Evolutionary conservation across 495 filamentous ascomycete genomes (phyloP).

Genomic region (Aspergillus affinis): DNA sequence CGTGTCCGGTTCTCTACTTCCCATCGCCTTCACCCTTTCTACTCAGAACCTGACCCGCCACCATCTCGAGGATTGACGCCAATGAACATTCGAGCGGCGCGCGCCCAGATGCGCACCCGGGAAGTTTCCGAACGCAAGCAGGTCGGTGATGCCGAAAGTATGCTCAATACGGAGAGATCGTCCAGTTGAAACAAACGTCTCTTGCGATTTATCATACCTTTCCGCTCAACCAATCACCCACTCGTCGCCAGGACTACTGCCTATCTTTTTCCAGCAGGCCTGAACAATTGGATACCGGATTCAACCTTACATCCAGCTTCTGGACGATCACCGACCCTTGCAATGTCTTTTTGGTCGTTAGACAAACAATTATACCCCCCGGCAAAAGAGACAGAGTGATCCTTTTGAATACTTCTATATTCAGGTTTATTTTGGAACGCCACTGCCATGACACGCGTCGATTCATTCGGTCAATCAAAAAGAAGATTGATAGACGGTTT

Average conservation of each 20-base stretch:
- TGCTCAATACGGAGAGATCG: constrained; percentile 38
- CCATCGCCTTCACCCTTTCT: constrained; percentile 46
- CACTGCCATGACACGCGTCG: neutral
- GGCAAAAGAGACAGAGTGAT: neutral
- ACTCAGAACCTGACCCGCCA: constrained; percentile 36
- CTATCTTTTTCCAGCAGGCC: neutral
- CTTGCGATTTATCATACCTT: neutral
- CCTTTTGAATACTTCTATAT: neutral
- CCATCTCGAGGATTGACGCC: constrained; percentile 85
- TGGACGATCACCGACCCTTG: neutral
- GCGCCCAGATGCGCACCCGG: constrained; percentile 51
- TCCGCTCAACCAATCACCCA: neutral
- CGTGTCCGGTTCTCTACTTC: constrained; percentile 47
- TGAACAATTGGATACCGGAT: neutral
- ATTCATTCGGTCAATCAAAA: neutral
- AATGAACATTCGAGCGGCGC: constrained; percentile 58
- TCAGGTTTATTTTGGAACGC: neutral
- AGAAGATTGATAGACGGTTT: neutral
- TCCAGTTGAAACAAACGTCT: constrained; percentile 23
- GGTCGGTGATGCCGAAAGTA: constrained; percentile 77
- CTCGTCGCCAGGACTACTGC: neutral
- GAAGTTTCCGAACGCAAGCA: constrained; percentile 84
- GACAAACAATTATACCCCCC: neutral
- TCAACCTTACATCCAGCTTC: neutral
- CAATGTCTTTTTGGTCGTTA: neutral